These are phyloP conservation scores for Stenocarpella maydis DNA, from an alignment of 2,329 filamentous ascomycete species.

Conservation along the genomic window DNA sequence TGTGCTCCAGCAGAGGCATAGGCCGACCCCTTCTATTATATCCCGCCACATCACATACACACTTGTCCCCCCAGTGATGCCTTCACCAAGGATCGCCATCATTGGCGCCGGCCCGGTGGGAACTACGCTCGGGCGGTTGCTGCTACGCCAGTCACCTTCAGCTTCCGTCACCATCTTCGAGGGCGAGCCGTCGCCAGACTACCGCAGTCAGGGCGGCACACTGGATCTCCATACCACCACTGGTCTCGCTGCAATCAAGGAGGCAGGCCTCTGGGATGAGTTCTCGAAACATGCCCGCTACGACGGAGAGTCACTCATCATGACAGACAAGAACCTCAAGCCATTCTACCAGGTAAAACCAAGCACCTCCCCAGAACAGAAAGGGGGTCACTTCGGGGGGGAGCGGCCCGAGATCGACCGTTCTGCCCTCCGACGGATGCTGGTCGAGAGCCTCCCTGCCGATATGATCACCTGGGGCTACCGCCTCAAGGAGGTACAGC, in stretches of 20 bases:
- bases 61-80: slow-evolving; percentile 35
- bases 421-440: slow-evolving; percentile 51
- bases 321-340: slow-evolving; percentile 53
- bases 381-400: slow-evolving; percentile 25
- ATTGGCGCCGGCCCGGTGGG: slow-evolving; percentile 58
- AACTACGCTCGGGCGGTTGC: slow-evolving; percentile 60
- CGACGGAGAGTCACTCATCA: slow-evolving; percentile 58
- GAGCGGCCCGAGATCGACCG: slow-evolving; percentile 64
- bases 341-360: slow-evolving; percentile 43
- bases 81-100: slow-evolving; percentile 51
- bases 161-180: slow-evolving; percentile 58
- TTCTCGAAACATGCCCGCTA: slow-evolving; percentile 60
- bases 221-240: slow-evolving; percentile 62
- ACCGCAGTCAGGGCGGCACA: slow-evolving; percentile 59
- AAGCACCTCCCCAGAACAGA: slow-evolving; percentile 44
- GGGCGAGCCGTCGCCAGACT: slow-evolving; percentile 52
- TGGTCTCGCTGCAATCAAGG: slow-evolving; percentile 59
- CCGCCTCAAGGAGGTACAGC: slow-evolving; percentile 51
- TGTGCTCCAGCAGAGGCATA: background rate
- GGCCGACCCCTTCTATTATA: background rate
- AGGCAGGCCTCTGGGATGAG: slow-evolving; percentile 57
- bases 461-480: slow-evolving; percentile 56
- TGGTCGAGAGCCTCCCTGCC: slow-evolving; percentile 54
- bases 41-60: background rate
- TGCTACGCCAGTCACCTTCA: slow-evolving; percentile 55